Percentiles rank a stretch among this genome's conserved stretches.
Evolutionary conservation across 768 basidiomycete genomes (phyloP).

Genomic region (Xerocomellus chrysenteron): DNA sequence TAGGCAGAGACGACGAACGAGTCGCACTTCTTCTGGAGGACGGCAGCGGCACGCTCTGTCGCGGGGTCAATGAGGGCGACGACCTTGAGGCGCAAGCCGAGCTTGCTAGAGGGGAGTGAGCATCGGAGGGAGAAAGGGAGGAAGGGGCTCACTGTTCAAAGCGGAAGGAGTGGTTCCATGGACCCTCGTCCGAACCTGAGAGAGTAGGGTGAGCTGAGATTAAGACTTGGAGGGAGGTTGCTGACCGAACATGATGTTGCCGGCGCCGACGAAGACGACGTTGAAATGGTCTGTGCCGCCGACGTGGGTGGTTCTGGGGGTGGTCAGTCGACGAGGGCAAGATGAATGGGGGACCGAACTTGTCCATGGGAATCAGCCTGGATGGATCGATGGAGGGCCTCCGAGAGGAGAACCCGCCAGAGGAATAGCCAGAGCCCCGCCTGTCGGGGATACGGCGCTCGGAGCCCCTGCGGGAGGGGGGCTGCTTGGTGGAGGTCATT

Average conservation of each 20-base stretch:
- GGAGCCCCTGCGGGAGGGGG: conserved; percentile 44
- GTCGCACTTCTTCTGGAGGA: conserved; percentile 86
- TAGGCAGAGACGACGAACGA: conserved; percentile 95
- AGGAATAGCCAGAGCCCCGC: conserved; percentile 45
- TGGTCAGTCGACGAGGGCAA: conserved; percentile 2
- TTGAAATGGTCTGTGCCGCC: conserved; percentile 79
- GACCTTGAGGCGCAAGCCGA: conserved; percentile 94
- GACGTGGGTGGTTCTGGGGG: conserved; percentile 46
- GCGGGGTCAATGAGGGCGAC: conserved; percentile 93
- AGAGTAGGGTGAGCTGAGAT: conserved; percentile 2
- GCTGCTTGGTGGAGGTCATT: conserved; percentile 32
- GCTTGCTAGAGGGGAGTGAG: conserved; percentile 58
- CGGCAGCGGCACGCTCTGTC: conserved; percentile 72
- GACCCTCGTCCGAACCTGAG: conserved; percentile 81
- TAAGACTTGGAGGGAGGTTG: background rate
- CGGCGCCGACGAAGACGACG: conserved; percentile 92
- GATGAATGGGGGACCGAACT: conserved; percentile 40
- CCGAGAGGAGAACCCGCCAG: conserved; percentile 53
- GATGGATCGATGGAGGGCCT: conserved; percentile 76
- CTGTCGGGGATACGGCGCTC: conserved; percentile 46
- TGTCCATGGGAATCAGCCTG: conserved; percentile 77
- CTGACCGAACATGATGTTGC: conserved; percentile 96
- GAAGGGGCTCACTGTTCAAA: conserved; percentile 68
- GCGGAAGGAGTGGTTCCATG: conserved; percentile 92
- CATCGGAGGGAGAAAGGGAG: background rate